These are phyloP conservation scores for Macrolepiota dolichaula DNA, from an alignment of 768 basidiomycete species.

Conservation along the genomic window DNA sequence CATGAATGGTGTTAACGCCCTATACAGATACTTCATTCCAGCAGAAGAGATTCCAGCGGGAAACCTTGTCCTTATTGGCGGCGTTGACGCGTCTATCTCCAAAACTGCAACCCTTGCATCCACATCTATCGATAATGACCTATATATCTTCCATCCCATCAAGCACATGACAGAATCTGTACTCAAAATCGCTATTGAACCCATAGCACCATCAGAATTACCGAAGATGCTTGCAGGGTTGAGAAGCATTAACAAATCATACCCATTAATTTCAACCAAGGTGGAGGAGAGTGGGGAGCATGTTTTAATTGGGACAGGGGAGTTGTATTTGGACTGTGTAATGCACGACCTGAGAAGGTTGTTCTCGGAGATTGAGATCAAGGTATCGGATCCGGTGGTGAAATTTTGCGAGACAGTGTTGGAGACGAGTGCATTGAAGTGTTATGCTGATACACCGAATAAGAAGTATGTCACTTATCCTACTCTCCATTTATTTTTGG, in stretches of 20 bases:
- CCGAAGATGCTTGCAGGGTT: slow-evolving; percentile 98
- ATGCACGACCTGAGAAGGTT: slow-evolving; percentile 92
- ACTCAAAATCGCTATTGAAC: slow-evolving; percentile 97
- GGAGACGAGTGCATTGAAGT: slow-evolving; percentile 96
- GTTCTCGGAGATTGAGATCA: slow-evolving; percentile 99
- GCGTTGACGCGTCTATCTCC: slow-evolving; percentile 90
- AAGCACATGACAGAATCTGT: slow-evolving; percentile 97
- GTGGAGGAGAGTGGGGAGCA: slow-evolving; percentile 99
- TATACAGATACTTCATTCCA: slow-evolving; percentile 80
- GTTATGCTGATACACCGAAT: slow-evolving; percentile 98
- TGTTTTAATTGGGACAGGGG: slow-evolving; percentile 94
- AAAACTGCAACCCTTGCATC: slow-evolving; percentile 90
- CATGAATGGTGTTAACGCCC: not conserved
- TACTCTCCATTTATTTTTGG: not conserved
- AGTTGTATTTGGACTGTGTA: slow-evolving; percentile 93
- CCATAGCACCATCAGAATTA: slow-evolving; percentile 94
- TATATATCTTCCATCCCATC: slow-evolving; percentile 94
- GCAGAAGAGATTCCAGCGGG: slow-evolving; percentile 87
- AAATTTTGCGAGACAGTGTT: slow-evolving; percentile 98
- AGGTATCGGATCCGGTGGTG: slow-evolving; percentile 98
- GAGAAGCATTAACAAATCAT: slow-evolving; percentile 96
- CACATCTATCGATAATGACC: slow-evolving; percentile 73
- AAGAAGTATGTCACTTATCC: slow-evolving; percentile 69
- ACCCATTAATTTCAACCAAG: slow-evolving; percentile 90
- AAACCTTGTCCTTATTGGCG: slow-evolving; percentile 89